Conservation (phyloP, 83 land plant genomes). For the Thuja plicata region DNA sequence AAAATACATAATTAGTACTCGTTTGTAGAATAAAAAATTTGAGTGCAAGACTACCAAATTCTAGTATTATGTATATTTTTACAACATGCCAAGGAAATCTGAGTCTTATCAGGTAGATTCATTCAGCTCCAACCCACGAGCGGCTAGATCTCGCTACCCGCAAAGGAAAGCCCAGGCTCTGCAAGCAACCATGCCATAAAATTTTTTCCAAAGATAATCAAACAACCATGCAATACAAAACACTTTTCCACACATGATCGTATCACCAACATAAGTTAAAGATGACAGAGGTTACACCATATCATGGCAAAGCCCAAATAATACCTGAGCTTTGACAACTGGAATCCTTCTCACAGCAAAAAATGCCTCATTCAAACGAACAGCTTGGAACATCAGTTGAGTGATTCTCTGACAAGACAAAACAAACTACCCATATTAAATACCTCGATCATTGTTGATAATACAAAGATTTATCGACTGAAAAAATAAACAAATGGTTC, state of each 20-base stretch:
- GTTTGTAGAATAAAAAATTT: background rate
- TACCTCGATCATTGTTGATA: background rate
- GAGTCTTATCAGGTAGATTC: background rate
- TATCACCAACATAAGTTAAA: background rate
- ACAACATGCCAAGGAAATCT: background rate
- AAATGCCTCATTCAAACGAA: constrained; percentile 31
- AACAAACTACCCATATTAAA: background rate
- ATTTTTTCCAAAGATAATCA: background rate
- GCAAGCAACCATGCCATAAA: background rate
- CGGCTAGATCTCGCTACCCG: background rate
- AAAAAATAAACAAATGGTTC: background rate
- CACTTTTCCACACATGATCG: background rate
- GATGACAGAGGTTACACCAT: background rate
- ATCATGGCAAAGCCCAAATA: background rate
- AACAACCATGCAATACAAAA: background rate
- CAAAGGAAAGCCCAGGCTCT: background rate
- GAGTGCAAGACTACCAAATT: background rate
- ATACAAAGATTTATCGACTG: background rate
- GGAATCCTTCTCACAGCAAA: constrained; percentile 22
- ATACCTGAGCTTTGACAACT: constrained; percentile 1
- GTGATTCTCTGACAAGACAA: constrained; percentile 19
- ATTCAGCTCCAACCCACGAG: background rate
- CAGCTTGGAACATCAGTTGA: constrained; percentile 30
- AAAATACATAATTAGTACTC: background rate
- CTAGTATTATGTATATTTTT: constrained; percentile 1